Percentiles rank a stretch among this genome's conserved stretches.
These are phyloP conservation scores for Schwanniomyces occidentalis DNA, from an alignment of 805 yeast genomes.

Conservation along the genomic window DNA sequence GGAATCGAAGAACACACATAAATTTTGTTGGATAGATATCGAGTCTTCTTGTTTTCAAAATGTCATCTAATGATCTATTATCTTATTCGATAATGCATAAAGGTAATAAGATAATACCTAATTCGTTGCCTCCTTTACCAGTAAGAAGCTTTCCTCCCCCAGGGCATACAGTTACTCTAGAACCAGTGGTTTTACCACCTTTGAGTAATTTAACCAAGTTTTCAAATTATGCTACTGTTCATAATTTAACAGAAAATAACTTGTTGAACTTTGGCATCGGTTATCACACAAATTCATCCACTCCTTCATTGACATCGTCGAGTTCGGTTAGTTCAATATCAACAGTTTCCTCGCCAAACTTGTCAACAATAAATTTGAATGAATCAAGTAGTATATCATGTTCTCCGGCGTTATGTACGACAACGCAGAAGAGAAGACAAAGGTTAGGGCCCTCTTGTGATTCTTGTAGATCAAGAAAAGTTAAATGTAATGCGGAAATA, in stretches of 20 bases:
- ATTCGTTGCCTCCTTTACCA: slow-evolving; percentile 7
- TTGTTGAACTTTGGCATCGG: slow-evolving; percentile 4
- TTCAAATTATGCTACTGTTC: neutral
- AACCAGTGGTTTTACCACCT: slow-evolving; percentile 5
- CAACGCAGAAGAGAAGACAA: slow-evolving; percentile 47
- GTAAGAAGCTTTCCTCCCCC: slow-evolving; percentile 2
- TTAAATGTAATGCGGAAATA: slow-evolving; percentile 72
- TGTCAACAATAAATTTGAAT: slow-evolving; percentile 3
- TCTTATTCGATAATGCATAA: slow-evolving; percentile 41
- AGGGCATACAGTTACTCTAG: neutral
- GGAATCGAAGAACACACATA: neutral
- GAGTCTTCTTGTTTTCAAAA: slow-evolving; percentile 9
- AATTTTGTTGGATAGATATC: neutral
- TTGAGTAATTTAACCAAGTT: slow-evolving; percentile 1
- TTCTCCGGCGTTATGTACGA: neutral
- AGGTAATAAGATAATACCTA: slow-evolving; percentile 15
- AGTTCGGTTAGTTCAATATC: slow-evolving; percentile 9
- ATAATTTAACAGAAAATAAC: slow-evolving; percentile 8
- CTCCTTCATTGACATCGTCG: slow-evolving; percentile 4
- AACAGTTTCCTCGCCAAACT: slow-evolving; percentile 8
- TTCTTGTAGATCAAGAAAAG: slow-evolving; percentile 65
- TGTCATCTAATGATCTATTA: slow-evolving; percentile 36
- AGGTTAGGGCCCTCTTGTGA: slow-evolving; percentile 77
- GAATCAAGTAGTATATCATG: no score
- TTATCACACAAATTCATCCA: neutral